Base-by-base conservation (phyloP, 176 grass and related monocot genomes). In the Leersia perrieri region DNA sequence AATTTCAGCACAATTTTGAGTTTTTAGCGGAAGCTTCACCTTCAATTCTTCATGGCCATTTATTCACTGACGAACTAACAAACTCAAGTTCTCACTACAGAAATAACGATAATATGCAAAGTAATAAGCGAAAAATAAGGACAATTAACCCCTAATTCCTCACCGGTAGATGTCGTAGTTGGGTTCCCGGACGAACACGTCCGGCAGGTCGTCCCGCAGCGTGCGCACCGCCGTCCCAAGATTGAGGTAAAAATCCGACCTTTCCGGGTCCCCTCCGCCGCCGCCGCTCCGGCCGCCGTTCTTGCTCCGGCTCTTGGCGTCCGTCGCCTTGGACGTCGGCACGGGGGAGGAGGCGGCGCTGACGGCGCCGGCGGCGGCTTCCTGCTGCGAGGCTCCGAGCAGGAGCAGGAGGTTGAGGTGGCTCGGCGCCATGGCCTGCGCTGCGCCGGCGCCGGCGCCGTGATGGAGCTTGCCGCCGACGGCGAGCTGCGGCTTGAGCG, bases 131-230 rank as follows among this genome's bases (percentile, higher is more conserved):
- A 77, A 23, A 14, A 58, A 13, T 13, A 80, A 63, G n/a, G n/a
- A n/a, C n/a, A n/a, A n/a, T n/a, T n/a, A n/a, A n/a, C n/a, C n/a
- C n/a, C n/a, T n/a, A n/a, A n/a, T n/a, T n/a, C 9, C 83, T 72
- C 58, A 98, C 96, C 96, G 96, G 80, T 95, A 99, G 76, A 99
- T 95, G 7, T 88, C 92, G 81, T 95, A 99, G 36, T 91, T 91
- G 75, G 94, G 86, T 25, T 99, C 92, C 57, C 87, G 81, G 66
- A 62, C 32, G 84, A 99, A 99, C 14, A 99, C 88, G 27, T 76
- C 77, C 22, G 96, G 92, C 45, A 99, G 88, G 67, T 99, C 96
- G 42, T 99, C 92, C 36, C 96, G 90, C 68, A 99, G 87, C 32
- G 92, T 91, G 62, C 96, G 88, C 77, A 99, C 96, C 47, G 92